Percentiles rank a stretch among this genome's conserved stretches.
These are phyloP conservation scores for Apiospora sp. DNA, from an alignment of 2,329 filamentous ascomycete species.

Conservation along the genomic window DNA sequence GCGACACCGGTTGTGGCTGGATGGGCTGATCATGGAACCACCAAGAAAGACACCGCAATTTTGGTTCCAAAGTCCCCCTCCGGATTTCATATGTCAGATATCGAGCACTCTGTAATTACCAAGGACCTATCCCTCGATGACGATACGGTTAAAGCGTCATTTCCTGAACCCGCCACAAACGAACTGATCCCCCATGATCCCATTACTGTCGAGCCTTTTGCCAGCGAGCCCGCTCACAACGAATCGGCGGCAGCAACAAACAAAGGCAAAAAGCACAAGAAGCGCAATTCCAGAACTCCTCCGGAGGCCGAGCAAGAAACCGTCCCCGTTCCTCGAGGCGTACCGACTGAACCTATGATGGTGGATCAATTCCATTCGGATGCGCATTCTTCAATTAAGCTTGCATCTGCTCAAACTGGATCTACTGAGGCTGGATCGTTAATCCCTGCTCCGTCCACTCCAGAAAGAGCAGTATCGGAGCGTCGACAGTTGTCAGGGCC, in stretches of 20 bases:
- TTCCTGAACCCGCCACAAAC: background rate
- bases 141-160: background rate
- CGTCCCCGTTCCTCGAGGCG: background rate
- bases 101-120: background rate
- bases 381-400: background rate
- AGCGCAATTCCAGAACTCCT: background rate
- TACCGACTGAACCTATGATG: background rate
- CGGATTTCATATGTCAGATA: background rate
- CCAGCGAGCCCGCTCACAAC: background rate
- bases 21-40: constrained; percentile 15
- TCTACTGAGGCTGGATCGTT: background rate
- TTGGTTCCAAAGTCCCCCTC: background rate
- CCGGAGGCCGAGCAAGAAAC: background rate
- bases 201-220: background rate
- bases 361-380: background rate
- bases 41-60: constrained; percentile 11
- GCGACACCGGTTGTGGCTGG: background rate
- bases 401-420: background rate
- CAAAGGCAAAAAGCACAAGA: background rate
- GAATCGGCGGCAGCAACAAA: background rate
- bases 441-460: background rate
- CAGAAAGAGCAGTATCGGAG: background rate
- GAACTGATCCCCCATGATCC: background rate
- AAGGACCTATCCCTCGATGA: background rate
- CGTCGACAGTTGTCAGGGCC: background rate